phyloP scores from a whole-genome alignment of 345 rosid species.

The Citrus australasica region DNA sequence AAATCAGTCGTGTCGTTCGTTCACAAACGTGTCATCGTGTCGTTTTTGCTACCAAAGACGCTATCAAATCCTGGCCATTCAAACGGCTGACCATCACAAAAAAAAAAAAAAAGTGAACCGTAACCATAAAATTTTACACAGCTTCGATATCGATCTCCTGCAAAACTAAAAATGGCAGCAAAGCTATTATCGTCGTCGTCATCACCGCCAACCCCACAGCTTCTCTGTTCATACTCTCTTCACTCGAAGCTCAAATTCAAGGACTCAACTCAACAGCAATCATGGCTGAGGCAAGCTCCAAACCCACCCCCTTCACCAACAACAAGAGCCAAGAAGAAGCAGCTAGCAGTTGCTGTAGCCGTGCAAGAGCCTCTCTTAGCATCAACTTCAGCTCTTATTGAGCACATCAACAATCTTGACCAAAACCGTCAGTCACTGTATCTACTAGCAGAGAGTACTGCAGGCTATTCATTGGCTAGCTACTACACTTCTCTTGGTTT shows the following conservation, averaged over 20 bases:
- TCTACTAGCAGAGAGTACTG: conserved; percentile 42
- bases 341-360: conserved; percentile 15
- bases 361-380: conserved; percentile 30
- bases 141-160: not conserved
- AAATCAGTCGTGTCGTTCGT: not conserved
- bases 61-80: conserved; percentile 14
- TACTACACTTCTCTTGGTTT: conserved; percentile 91
- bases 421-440: conserved; percentile 33
- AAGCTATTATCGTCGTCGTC: not conserved
- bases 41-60: not conserved
- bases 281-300: conserved; percentile 19
- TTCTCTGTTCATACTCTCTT: conserved; percentile 4
- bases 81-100: not conserved
- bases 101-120: not conserved
- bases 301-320: not conserved
- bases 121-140: too few relatives aligned
- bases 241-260: conserved; percentile 15
- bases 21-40: not conserved
- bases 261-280: conserved; percentile 2
- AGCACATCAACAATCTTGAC: conserved; percentile 9
- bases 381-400: conserved; percentile 18
- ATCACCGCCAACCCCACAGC: conserved; percentile 19
- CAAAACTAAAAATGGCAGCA: conserved; percentile 29
- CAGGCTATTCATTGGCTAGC: conserved; percentile 82
- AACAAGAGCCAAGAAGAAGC: conserved; percentile 14